Base-by-base conservation (phyloP, 371 early-diverging fungal genomes). In the Mucor saturninus region DNA sequence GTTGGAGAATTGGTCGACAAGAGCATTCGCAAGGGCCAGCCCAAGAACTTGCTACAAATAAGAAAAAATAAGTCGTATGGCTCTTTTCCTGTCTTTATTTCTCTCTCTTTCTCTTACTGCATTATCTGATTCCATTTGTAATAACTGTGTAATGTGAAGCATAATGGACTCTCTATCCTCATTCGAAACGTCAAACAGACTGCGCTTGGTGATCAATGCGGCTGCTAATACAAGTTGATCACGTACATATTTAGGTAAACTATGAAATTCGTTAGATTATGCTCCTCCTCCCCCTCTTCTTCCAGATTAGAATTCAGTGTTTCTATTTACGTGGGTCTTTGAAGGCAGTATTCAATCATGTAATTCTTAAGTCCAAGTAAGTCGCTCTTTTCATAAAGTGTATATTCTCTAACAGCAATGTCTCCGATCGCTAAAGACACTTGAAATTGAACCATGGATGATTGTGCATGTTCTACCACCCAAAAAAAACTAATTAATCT, bases 1-100 rank as follows among this genome's bases (percentile, higher is more conserved):
- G 31, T 81, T 85, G 6, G 88, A 86, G 54, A 91, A 90, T 63
- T 90, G 89, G 67, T 88, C 88, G 2, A 88, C 68, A 11, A 89
- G 68, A 5, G 84, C 86, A 59, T 74, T 80, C 3, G 85, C 80
- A 37, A 89, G 57, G 3, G 83, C 74, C 4, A 88, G 66, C 3
- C 83, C 89, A 28, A 87, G 58, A 6, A 73, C 65, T 78, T 83
- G 70, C 69, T 69, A 63, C 29, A 38, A n/a, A 26, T 10, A 2
- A 29, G 2, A 30, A 48, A 37, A 31, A 48, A 35, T 31, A 15
- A 21, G 21, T 21, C 21, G 21, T 21, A 21, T 21, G 21, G 21
- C 21, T 21, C 21, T 21, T 1, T 46, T 15, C 26, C 0, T 11
- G 15, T 31, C 21, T 29, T 2, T 43, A 14, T 43, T 43, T 13